Percentiles rank a stretch among this genome's conserved stretches.
Evolutionary conservation across 2,329 filamentous ascomycete species (phyloP).

Genomic region (Alternaria sp.): DNA sequence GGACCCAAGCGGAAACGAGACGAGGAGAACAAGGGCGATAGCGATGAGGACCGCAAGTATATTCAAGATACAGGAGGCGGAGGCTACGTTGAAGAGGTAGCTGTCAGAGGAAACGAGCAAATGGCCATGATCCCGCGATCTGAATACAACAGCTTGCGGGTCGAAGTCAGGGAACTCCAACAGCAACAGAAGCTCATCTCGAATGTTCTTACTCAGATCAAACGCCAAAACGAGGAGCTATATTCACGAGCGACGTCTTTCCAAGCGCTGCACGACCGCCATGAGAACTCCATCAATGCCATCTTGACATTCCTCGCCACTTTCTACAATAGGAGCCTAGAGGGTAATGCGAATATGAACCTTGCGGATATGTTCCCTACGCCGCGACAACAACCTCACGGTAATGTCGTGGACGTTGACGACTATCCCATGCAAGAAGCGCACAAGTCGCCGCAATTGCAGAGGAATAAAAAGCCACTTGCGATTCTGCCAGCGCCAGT

Average conservation of each 20-base stretch:
- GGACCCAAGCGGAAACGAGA: slow-evolving; percentile 59
- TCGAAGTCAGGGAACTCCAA: slow-evolving; percentile 82
- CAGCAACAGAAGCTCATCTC: slow-evolving; percentile 88
- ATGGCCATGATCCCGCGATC: slow-evolving; percentile 68
- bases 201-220: slow-evolving; percentile 78
- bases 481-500: slow-evolving; percentile 48
- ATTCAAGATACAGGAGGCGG: slow-evolving; percentile 56
- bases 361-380: slow-evolving; percentile 85
- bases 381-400: slow-evolving; percentile 64
- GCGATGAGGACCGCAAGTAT: slow-evolving; percentile 67
- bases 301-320: slow-evolving; percentile 96
- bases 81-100: slow-evolving; percentile 54
- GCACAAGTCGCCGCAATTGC: slow-evolving; percentile 47
- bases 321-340: slow-evolving; percentile 91
- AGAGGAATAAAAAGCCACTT: slow-evolving; percentile 50
- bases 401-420: slow-evolving; percentile 69
- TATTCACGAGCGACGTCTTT: slow-evolving; percentile 89
- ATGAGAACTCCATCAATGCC: slow-evolving; percentile 98
- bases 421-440: slow-evolving; percentile 58
- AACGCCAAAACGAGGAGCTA: slow-evolving; percentile 85
- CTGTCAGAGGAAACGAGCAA: slow-evolving; percentile 51
- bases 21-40: slow-evolving; percentile 73
- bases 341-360: slow-evolving; percentile 80
- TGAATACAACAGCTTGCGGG: slow-evolving; percentile 78
- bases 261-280: slow-evolving; percentile 90